Conservation (phyloP, 2,329 filamentous ascomycete genomes). For the Graphium sp. region DNA sequence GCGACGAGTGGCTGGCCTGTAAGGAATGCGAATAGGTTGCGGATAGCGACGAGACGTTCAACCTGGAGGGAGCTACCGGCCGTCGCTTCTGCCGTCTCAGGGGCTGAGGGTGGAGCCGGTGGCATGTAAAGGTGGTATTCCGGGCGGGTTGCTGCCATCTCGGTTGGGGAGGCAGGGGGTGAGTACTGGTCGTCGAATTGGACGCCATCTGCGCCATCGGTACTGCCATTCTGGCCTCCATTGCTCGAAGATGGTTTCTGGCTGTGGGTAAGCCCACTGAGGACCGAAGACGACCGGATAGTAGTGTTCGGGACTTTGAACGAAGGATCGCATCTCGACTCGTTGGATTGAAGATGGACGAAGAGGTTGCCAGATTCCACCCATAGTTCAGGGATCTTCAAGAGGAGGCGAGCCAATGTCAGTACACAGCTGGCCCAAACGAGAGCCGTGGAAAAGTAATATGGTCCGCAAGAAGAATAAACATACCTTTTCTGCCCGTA, state of each 20-base stretch:
- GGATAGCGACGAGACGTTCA: constrained; percentile 38
- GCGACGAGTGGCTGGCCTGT: constrained; percentile 46
- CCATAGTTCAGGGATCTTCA: constrained; percentile 48
- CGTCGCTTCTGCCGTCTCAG: constrained; percentile 7
- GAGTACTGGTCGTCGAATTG: too few species aligned
- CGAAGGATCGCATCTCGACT: constrained; percentile 32
- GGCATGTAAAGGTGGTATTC: constrained; percentile 39
- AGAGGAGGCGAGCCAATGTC: too few species aligned
- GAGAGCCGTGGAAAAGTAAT: too few species aligned
- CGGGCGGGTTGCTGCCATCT: constrained; percentile 15
- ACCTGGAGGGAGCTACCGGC: constrained; percentile 17
- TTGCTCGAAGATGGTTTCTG: too few species aligned
- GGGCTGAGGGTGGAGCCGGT: constrained; percentile 17
- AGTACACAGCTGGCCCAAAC: too few species aligned
- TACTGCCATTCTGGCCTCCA: too few species aligned
- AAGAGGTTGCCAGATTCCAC: constrained; percentile 39
- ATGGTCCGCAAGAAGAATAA: constrained; percentile 4
- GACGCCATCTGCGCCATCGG: too few species aligned
- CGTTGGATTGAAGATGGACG: constrained; percentile 38
- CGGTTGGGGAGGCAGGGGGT: constrained; percentile 19
- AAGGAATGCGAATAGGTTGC: constrained; percentile 51
- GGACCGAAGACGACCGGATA: constrained; percentile 34
- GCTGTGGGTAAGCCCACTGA: constrained; percentile 37
- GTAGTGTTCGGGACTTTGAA: constrained; percentile 42
- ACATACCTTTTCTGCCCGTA: constrained; percentile 36